A percentile compares a stretch with the other conserved stretches of the same genome.
Evolutionary conservation across 106 monocot species (phyloP).

Genomic region (Dendrobium nobile): DNA sequence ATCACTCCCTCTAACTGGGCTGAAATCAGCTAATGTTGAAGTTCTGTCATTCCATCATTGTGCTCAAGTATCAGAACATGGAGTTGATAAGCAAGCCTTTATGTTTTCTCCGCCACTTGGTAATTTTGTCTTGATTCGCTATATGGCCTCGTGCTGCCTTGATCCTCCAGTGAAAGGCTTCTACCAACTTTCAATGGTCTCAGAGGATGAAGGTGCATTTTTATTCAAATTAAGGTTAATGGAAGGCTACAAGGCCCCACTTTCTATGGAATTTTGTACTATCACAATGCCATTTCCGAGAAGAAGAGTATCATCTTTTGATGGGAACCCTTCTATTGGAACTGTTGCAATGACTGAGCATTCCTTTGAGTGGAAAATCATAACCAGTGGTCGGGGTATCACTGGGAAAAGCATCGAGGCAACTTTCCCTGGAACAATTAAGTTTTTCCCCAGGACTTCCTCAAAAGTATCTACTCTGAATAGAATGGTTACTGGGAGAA

Average conservation of each 20-base stretch:
- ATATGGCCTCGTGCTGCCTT: constrained; percentile 48
- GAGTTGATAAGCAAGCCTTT: constrained; percentile 64
- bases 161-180: constrained; percentile 91
- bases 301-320: constrained; percentile 72
- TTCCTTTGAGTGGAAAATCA: constrained; percentile 91
- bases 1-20: constrained; percentile 52
- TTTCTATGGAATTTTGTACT: constrained; percentile 85
- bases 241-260: constrained; percentile 84
- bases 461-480: constrained; percentile 32
- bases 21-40: constrained; percentile 47
- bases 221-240: constrained; percentile 84
- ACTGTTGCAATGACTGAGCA: constrained; percentile 74
- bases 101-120: constrained; percentile 87
- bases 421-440: constrained; percentile 85
- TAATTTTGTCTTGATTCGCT: constrained; percentile 79
- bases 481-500: constrained; percentile 25
- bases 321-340: constrained; percentile 85
- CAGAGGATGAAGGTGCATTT: constrained; percentile 96
- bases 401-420: constrained; percentile 84
- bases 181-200: constrained; percentile 96
- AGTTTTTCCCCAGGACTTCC: constrained; percentile 44
- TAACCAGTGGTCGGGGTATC: constrained; percentile 65
- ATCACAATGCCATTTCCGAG: constrained; percentile 79
- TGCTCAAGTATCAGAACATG: constrained; percentile 83
- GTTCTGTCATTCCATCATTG: constrained; percentile 84